Evolutionary conservation across 1,139 yeast species (phyloP).

Genomic region (Hyphopichia khmerensis): DNA sequence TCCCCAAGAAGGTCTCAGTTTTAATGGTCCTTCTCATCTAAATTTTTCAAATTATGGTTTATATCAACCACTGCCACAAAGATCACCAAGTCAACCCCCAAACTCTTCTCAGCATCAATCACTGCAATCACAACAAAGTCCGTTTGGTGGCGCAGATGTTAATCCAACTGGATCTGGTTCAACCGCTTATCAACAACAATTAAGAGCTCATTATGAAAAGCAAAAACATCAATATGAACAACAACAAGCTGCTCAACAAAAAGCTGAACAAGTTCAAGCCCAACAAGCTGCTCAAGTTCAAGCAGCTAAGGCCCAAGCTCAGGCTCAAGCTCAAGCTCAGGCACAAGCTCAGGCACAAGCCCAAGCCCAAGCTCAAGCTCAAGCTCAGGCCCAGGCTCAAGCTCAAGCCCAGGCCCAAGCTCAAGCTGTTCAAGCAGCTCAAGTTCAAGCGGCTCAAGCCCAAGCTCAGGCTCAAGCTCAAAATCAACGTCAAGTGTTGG

Average conservation of each 20-base stretch:
- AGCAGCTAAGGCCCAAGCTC: constrained; percentile 6
- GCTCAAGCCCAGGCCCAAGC: constrained; percentile 7
- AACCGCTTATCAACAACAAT: constrained; percentile 27
- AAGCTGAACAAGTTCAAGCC: constrained; percentile 11
- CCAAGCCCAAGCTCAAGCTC: constrained; percentile 7
- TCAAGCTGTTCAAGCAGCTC: constrained; percentile 5
- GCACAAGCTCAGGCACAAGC: constrained; percentile 6
- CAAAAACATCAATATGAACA: constrained; percentile 19
- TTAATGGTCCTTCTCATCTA: constrained; percentile 14
- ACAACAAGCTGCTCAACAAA: constrained; percentile 10
- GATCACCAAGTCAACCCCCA: constrained; percentile 10
- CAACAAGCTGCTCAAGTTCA: constrained; percentile 7
- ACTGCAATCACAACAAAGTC: constrained; percentile 5
- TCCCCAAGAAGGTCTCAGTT: constrained; percentile 30
- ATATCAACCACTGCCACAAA: constrained; percentile 13
- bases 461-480: constrained; percentile 3
- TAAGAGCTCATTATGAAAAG: constrained; percentile 27
- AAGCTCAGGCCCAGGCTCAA: constrained; percentile 6
- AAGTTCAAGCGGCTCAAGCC: constrained; percentile 4
- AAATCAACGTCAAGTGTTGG: constrained; percentile 5
- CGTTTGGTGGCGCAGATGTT: neutral
- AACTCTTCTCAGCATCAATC: constrained; percentile 4
- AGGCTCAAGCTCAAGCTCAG: constrained; percentile 7
- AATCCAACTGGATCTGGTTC: constrained; percentile 5
- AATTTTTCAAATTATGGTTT: constrained; percentile 14